phyloP scores from a whole-genome alignment of 2,329 filamentous ascomycete genomes.

The Cercospora sp. region DNA sequence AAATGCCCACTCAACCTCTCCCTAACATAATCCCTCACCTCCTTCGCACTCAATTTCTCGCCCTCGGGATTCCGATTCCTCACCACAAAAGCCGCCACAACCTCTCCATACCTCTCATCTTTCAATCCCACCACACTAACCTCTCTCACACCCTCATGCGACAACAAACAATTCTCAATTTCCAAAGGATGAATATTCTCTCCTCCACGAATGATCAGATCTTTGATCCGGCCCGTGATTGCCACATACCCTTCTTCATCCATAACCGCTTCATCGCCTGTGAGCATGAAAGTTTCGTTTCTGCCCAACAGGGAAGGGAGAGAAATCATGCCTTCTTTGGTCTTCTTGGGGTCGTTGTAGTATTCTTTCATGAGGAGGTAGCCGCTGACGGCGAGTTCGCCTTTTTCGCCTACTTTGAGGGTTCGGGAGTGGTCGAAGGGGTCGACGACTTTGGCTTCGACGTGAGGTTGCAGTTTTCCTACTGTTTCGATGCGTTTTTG shows the following conservation, averaged over 20 bases:
- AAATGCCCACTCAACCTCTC: constrained; percentile 70
- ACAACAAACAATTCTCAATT: constrained; percentile 83
- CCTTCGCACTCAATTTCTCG: constrained; percentile 55
- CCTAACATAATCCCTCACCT: constrained; percentile 71
- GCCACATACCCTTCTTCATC: constrained; percentile 78
- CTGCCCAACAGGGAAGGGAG: constrained; percentile 53
- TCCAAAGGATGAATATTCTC: constrained; percentile 96
- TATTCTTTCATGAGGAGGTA: constrained; percentile 93
- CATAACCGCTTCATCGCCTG: constrained; percentile 88
- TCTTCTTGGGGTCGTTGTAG: constrained; percentile 71
- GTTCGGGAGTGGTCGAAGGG: constrained; percentile 60
- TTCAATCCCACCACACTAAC: constrained; percentile 81
- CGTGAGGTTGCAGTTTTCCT: constrained; percentile 81
- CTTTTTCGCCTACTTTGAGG: constrained; percentile 65
- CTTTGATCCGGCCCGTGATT: constrained; percentile 91
- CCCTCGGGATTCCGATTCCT: constrained; percentile 41
- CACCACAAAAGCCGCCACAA: constrained; percentile 81
- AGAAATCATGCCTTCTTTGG: constrained; percentile 65
- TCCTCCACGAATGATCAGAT: constrained; percentile 90
- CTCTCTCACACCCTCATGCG: constrained; percentile 69
- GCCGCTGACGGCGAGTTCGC: constrained; percentile 80
- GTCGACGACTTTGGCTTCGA: constrained; percentile 74
- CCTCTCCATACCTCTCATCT: constrained; percentile 81
- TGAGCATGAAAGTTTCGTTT: constrained; percentile 78
- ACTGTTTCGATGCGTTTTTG: constrained; percentile 73